Evolutionary conservation across 805 yeast species (phyloP).

Genomic region (Zygosaccharomyces gambellarensis): DNA sequence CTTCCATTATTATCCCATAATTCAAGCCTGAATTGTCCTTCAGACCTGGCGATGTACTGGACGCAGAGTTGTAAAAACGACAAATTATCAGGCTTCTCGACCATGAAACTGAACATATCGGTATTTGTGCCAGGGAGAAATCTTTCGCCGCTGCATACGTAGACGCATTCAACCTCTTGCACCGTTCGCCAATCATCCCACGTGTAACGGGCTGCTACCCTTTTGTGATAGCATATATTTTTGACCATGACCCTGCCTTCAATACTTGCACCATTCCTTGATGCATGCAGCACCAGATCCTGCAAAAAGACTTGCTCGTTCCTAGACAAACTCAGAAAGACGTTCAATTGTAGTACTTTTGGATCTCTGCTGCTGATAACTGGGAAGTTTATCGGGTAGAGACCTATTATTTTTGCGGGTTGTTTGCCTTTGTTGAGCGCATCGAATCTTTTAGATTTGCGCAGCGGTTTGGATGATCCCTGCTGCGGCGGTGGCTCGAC

Average conservation of each 20-base stretch:
- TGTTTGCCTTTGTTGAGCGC: conserved; percentile 3
- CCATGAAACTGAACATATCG: conserved; percentile 30
- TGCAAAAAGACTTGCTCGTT: conserved; percentile 20
- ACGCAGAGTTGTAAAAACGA: conserved; percentile 29
- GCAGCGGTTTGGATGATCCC: conserved; percentile 3
- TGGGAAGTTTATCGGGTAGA: conserved; percentile 29
- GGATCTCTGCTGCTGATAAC: conserved; percentile 23
- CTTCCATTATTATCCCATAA: conserved; percentile 32
- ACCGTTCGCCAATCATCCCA: conserved; percentile 72
- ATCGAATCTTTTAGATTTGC: conserved; percentile 13
- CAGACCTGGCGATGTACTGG: conserved; percentile 26
- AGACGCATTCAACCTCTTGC: conserved; percentile 27
- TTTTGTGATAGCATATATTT: conserved; percentile 65
- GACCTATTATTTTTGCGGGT: conserved; percentile 20
- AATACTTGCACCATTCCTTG: conserved; percentile 30
- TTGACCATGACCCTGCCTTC: conserved; percentile 75
- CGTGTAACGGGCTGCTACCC: conserved; percentile 67
- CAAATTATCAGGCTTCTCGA: conserved; percentile 15
- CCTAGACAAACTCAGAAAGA: conserved; percentile 22
- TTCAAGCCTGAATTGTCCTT: conserved; percentile 16
- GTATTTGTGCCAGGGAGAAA: conserved; percentile 27
- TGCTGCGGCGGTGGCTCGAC: conserved; percentile 2
- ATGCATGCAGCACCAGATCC: conserved; percentile 17
- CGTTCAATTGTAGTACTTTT: conserved; percentile 25
- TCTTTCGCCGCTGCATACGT: conserved; percentile 28